Base-by-base conservation (phyloP, 352 stramenopile species). In the Pythium oligandrum region DNA sequence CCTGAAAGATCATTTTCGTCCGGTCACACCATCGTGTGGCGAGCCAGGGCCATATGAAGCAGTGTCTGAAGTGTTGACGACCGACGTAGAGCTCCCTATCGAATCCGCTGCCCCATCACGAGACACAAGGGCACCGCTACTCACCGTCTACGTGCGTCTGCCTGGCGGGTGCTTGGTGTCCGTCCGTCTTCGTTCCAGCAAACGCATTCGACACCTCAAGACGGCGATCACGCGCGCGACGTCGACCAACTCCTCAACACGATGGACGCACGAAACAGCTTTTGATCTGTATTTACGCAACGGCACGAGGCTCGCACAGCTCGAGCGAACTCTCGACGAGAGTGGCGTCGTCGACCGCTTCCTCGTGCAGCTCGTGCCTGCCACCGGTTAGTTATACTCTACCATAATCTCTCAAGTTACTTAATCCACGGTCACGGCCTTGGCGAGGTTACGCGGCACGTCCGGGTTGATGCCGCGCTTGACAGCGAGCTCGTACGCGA, bases 381-480 rank as follows among this genome's bases (percentile, higher is more conserved):
- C 9, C 9, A 51, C 37, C 31, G 12, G 7, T 50, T 11, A 31
- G 31, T 10, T 40, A 11, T 48, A 33, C 37, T 33, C 38, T 17
- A 11, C 39, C 17, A 26, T 26, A 26, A 26, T 26, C 17, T 26
- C 17, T 26, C 17, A 26, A 26, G 17, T 26, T 26, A 26, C 17
- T 26, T 97, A 99, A 70, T 99, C 97, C 42, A 99, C 96, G 39
- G 97, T 99, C 45, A 99, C 97, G 47, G 93, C 95, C 83, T 99
- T 99, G 47, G 97, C 97, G 43, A 99, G 69, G 75, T 99, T 99
- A 54, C 97, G 86, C 46, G 97, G 97, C 55, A 96, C 95, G 72
- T 99, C 97, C 34, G 97, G 96, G 72, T 99, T 98, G 74, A 99
- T 98, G 51, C 96, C 95, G 64, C 95, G 94, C 44, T 98, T 73